phyloP scores from a whole-genome alignment of 2,329 filamentous ascomycete species.

The Pseudogymnoascus sp. region DNA sequence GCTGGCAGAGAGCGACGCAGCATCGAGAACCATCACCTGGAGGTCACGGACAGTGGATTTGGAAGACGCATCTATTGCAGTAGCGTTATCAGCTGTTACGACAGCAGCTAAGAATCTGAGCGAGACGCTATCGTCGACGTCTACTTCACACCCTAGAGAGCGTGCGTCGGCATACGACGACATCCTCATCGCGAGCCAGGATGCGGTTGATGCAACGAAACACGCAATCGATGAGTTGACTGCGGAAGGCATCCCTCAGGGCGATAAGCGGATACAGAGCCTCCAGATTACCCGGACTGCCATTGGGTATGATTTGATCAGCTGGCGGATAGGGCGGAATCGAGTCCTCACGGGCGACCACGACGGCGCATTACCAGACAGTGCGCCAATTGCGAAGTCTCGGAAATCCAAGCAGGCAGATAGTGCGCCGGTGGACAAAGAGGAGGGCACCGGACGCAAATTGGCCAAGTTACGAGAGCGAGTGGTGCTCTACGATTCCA shows the following conservation, averaged over 20 bases:
- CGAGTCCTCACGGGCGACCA: slow-evolving; percentile 75
- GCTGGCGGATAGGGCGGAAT: slow-evolving; percentile 91
- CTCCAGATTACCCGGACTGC: slow-evolving; percentile 87
- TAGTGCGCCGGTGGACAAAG: slow-evolving; percentile 39
- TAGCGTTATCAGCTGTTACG: slow-evolving; percentile 66
- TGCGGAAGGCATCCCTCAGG: slow-evolving; percentile 73
- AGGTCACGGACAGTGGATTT: slow-evolving; percentile 76
- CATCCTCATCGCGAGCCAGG: slow-evolving; percentile 82
- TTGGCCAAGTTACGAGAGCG: slow-evolving; percentile 76
- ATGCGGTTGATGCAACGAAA: slow-evolving; percentile 89
- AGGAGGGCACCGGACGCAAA: slow-evolving; percentile 65
- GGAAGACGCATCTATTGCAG: slow-evolving; percentile 85
- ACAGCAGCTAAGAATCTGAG: slow-evolving; percentile 43
- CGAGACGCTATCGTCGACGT: slow-evolving; percentile 38
- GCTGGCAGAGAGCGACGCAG: slow-evolving; percentile 42
- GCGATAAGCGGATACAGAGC: slow-evolving; percentile 82
- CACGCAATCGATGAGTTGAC: slow-evolving; percentile 84
- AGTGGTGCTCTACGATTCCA: slow-evolving; percentile 83
- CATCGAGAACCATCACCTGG: slow-evolving; percentile 75
- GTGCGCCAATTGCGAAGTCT: slow-evolving; percentile 33
- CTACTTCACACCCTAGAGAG: slow-evolving; percentile 48
- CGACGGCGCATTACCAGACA: slow-evolving; percentile 61
- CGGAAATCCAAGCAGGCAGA: slow-evolving; percentile 48
- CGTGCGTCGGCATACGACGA: slow-evolving; percentile 84
- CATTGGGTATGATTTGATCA: slow-evolving; percentile 88